Percentiles rank a stretch among this genome's conserved stretches.
phyloP scores from a whole-genome alignment of 345 rosid genomes.

The Arabidopsis arenosa region DNA sequence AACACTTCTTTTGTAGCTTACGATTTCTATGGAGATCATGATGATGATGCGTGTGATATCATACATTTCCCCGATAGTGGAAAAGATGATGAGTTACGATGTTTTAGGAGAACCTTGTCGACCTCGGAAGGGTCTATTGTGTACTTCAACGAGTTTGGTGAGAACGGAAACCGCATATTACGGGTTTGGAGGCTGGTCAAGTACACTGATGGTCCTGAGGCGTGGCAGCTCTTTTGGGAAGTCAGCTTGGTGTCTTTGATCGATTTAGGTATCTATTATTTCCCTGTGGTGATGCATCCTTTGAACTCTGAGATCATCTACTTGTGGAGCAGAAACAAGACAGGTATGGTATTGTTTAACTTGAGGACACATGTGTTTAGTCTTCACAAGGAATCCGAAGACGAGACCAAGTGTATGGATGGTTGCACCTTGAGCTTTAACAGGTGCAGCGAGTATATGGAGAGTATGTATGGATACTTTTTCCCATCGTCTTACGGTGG shows the following conservation, averaged over 20 bases:
- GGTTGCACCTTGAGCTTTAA: no score
- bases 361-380: slow-evolving; percentile 23
- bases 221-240: slow-evolving; percentile 31
- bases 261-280: not conserved
- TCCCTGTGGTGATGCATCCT: not conserved
- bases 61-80: no score
- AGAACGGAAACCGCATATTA: not conserved
- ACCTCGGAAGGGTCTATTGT: no score
- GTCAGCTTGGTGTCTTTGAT: not conserved
- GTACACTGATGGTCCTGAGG: slow-evolving; percentile 12
- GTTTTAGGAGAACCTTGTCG: no score
- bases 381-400: slow-evolving; percentile 1
- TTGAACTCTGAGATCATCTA: slow-evolving; percentile 19
- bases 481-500: no score
- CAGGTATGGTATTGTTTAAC: slow-evolving; percentile 21
- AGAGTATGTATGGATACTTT: no score
- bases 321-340: slow-evolving; percentile 16
- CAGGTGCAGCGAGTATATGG: no score
- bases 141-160: no score
- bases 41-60: not conserved
- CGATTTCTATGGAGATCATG: slow-evolving; percentile 22
- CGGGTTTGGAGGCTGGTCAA: slow-evolving; percentile 37
- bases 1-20: slow-evolving; percentile 12
- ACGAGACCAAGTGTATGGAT: no score
- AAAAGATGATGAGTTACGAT: no score